phyloP scores from a whole-genome alignment of 75 land plant species.

The Gnetum montanum region DNA sequence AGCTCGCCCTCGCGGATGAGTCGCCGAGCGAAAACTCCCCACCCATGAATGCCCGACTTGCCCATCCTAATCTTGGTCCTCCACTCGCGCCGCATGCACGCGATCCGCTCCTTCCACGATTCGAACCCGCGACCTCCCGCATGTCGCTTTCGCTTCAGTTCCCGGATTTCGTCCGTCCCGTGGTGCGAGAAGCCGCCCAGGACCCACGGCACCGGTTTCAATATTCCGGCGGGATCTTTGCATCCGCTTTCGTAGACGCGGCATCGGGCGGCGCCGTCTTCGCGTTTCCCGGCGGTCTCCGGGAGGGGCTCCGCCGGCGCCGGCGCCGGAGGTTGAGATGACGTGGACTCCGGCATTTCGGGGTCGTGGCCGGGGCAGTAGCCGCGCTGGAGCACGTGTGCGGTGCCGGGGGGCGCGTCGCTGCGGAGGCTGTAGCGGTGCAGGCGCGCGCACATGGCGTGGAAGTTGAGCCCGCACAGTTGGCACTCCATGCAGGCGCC shows the following conservation, averaged over 20 bases:
- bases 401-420: neutral
- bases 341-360: no score
- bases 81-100: conserved; percentile 49
- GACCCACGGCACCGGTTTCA: neutral
- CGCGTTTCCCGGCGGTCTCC: no score
- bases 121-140: conserved; percentile 22
- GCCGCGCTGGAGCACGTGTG: no score
- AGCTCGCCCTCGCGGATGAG: conserved; percentile 82
- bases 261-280: no score
- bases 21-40: conserved; percentile 86
- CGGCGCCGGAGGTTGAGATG: no score
- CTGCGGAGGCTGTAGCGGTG: no score
- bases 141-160: conserved; percentile 21
- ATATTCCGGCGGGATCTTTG: neutral
- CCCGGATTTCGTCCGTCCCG: neutral
- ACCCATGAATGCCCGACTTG: conserved; percentile 86
- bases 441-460: conserved; percentile 58
- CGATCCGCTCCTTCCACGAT: conserved; percentile 42
- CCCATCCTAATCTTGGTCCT: conserved; percentile 69
- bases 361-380: no score
- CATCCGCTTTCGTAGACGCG: no score
- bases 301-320: no score
- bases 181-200: neutral
- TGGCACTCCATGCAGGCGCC: conserved; percentile 80
- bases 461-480: conserved; percentile 62